Conservation (phyloP, 148 eudicot genomes). For the Heliosperma pusillum region DNA sequence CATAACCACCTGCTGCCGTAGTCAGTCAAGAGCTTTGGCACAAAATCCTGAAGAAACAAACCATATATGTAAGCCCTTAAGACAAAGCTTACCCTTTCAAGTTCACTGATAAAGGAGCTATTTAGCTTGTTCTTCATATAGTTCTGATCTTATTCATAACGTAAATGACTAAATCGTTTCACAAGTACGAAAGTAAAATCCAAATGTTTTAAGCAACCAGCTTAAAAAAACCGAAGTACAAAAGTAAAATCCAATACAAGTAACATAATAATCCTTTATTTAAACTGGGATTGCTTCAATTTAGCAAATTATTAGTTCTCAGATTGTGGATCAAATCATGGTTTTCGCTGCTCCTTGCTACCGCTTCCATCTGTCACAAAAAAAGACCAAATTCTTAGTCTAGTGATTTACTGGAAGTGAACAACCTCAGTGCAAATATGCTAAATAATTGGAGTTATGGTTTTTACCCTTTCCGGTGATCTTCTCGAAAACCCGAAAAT, state of each 20-base stretch:
- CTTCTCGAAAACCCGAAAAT: conserved; percentile 15
- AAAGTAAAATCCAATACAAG: neutral
- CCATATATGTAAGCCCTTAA: no score
- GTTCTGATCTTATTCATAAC: neutral
- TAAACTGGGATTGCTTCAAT: neutral
- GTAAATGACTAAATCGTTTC: no score
- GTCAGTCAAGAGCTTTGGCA: no score
- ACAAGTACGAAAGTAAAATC: no score
- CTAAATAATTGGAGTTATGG: neutral
- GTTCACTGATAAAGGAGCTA: no score
- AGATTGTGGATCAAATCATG: neutral
- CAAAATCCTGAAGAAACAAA: no score
- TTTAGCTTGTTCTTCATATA: no score
- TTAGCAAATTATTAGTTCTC: neutral
- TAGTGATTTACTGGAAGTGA: neutral
- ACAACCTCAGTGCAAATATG: neutral
- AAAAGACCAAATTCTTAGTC: neutral
- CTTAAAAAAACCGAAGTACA: neutral
- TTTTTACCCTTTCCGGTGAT: neutral
- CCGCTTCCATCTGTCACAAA: neutral
- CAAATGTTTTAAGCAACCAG: neutral
- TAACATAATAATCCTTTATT: no score
- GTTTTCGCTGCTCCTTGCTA: neutral
- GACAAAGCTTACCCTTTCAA: no score
- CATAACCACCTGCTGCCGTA: no score